Evolutionary conservation across 73 alveolate species (phyloP), one percentile per base, ranked within the genome.

Genomic region (Paramecium biaurelia): DNA sequence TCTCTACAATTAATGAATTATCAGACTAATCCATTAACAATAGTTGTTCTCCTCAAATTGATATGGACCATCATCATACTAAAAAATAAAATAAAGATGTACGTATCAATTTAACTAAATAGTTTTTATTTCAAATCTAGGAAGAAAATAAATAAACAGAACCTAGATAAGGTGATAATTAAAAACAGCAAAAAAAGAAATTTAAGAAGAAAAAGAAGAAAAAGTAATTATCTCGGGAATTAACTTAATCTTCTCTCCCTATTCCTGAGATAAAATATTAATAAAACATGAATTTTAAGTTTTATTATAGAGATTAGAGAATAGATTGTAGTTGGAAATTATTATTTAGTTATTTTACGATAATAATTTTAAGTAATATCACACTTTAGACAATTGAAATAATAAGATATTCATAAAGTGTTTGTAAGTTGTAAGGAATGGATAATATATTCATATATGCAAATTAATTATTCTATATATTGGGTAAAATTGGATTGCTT

Each of bases 291-390:
- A 38, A 74, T 74, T 38, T 74, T 14, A 74, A 74, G 11, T 14
- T 3, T 9, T 74, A 74, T 74, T 74, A 4, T 74, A 32, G 28
- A 74, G 87, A 74, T 74, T 30, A 38, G 20, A 74, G 87, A 35
- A 74, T 74, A 32, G 87, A 74, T 74, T 74, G 41, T 30, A 74
- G 87, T 74, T 74, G 87, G 87, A 74, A 74, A 74, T 35, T 74
- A 38, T 35, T 74, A 34, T 74, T 74, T 74, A 74, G 68, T 74
- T 74, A 74, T 74, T 14, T 32, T 38, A 35, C 58, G 1, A 35
- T 74, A 32, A 30, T 74, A 43, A 74, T 74, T 74, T 30, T 35
- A 74, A 30, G 56, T 38, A 74, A 74, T 35, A 74, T 74, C 23
- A 20, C 30, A 35, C 58, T 74, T 30, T 6, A 74, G 7, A 28